phyloP scores from a whole-genome alignment of 495 filamentous ascomycete genomes.

The Penicillium silybi region DNA sequence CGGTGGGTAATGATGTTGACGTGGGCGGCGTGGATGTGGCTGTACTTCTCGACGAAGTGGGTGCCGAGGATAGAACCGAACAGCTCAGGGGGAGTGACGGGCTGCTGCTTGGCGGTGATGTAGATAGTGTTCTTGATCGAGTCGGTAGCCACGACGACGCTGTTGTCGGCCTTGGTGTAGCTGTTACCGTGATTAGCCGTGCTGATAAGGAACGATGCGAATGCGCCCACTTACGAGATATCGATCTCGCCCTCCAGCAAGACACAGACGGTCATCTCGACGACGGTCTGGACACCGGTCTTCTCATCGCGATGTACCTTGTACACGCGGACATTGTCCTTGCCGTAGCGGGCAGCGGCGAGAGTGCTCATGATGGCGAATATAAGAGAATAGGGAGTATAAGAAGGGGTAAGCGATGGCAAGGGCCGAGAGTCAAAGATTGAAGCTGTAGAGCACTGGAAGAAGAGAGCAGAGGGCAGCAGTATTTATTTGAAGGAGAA shows the following conservation, averaged over 20 bases:
- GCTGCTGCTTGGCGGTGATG: conserved; percentile 89
- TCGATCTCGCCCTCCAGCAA: conserved; percentile 90
- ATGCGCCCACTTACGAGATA: conserved; percentile 57
- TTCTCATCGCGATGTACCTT: conserved; percentile 80
- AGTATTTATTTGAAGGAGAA: conserved; percentile 14
- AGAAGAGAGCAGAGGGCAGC: not conserved
- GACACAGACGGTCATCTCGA: conserved; percentile 91
- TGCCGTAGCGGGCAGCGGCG: conserved; percentile 78
- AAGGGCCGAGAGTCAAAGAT: not conserved
- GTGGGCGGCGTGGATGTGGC: conserved; percentile 79
- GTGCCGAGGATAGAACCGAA: conserved; percentile 78
- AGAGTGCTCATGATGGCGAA: conserved; percentile 41
- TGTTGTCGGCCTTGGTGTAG: conserved; percentile 93
- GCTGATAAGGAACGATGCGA: not conserved
- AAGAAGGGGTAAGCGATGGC: not conserved
- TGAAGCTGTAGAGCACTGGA: not conserved
- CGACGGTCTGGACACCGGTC: conserved; percentile 75
- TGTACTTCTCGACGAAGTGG: conserved; percentile 85
- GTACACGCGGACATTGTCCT: conserved; percentile 97
- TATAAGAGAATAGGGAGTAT: not conserved
- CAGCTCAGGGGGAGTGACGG: conserved; percentile 88
- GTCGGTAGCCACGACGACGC: conserved; percentile 91
- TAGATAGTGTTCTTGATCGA: conserved; percentile 98
- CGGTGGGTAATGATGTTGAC: conserved; percentile 78
- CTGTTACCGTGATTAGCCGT: conserved; percentile 33